Percentiles rank a stretch among this genome's conserved stretches.
Evolutionary conservation across 129 eudicot genomes (phyloP).

Genomic region (Ambrosia artemisiifolia): DNA sequence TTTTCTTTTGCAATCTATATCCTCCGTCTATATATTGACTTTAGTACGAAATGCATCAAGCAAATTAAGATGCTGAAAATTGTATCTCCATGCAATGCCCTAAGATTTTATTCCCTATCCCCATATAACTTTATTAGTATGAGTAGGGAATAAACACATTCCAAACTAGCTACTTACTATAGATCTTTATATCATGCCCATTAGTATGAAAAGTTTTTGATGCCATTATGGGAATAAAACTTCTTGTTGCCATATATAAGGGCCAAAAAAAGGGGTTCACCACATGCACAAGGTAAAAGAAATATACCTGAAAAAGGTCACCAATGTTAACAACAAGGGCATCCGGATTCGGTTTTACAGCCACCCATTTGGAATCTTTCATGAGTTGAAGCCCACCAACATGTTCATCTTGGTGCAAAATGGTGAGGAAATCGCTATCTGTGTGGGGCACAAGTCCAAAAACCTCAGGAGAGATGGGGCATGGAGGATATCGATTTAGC

Average conservation of each 20-base stretch:
- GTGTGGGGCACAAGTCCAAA: conserved; percentile 72
- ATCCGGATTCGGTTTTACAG: conserved; percentile 62
- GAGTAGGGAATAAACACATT: conserved; percentile 22
- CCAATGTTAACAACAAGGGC: conserved; percentile 81
- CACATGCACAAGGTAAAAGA: conserved; percentile 30
- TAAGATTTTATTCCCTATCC: conserved; percentile 21
- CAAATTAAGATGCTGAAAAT: background rate
- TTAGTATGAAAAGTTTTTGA: conserved; percentile 19
- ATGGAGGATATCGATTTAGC: conserved; percentile 56
- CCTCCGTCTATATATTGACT: conserved; percentile 14
- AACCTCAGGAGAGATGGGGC: conserved; percentile 50
- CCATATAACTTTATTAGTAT: background rate
- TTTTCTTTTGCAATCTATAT: background rate
- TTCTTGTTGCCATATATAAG: conserved; percentile 11
- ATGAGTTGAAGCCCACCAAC: conserved; percentile 77
- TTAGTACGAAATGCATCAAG: conserved; percentile 13
- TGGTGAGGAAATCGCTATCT: conserved; percentile 69
- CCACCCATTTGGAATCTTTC: conserved; percentile 74
- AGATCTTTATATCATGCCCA: conserved; percentile 32
- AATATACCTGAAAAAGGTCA: conserved; percentile 70
- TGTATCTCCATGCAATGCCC: background rate
- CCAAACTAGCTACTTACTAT: background rate
- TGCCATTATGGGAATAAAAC: conserved; percentile 15
- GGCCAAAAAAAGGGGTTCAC: conserved; percentile 13
- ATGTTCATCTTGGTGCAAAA: conserved; percentile 65